Evolutionary conservation across 73 alveolate species (phyloP).

Genomic region (Paramecium biaurelia): DNA sequence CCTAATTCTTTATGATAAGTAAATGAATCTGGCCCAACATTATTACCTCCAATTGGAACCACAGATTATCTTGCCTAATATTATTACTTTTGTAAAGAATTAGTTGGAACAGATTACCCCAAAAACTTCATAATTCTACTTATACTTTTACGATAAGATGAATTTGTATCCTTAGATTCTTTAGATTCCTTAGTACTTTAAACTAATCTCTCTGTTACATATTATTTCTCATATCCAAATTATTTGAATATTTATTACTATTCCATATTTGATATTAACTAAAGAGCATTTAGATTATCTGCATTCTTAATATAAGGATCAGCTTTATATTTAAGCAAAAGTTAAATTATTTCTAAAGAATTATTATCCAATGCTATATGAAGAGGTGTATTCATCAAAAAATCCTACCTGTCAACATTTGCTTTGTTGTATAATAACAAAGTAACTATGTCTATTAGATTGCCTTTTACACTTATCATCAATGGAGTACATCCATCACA

Average conservation of each 20-base stretch:
- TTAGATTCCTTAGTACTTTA: neutral
- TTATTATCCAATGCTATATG: conserved; percentile 35
- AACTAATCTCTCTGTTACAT: neutral
- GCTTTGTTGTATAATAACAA: neutral
- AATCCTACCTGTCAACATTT: neutral
- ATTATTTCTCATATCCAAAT: neutral
- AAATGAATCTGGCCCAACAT: neutral
- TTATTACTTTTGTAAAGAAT: neutral
- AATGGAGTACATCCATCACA: conserved; percentile 27
- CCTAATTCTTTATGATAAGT: conserved; percentile 55
- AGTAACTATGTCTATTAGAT: neutral
- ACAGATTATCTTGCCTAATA: neutral
- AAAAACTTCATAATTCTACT: conserved; percentile 13
- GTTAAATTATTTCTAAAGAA: neutral
- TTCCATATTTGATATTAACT: neutral
- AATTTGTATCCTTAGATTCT: neutral
- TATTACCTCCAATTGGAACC: conserved; percentile 1
- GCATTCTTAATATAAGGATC: conserved; percentile 7
- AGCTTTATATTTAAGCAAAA: neutral
- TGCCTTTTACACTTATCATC: neutral
- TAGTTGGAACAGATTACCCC: neutral
- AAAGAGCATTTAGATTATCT: neutral
- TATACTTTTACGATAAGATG: neutral
- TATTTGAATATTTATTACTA: neutral
- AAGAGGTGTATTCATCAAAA: conserved; percentile 20